phyloP scores from a whole-genome alignment of 176 grass and related monocot genomes.

The Canna indica region DNA sequence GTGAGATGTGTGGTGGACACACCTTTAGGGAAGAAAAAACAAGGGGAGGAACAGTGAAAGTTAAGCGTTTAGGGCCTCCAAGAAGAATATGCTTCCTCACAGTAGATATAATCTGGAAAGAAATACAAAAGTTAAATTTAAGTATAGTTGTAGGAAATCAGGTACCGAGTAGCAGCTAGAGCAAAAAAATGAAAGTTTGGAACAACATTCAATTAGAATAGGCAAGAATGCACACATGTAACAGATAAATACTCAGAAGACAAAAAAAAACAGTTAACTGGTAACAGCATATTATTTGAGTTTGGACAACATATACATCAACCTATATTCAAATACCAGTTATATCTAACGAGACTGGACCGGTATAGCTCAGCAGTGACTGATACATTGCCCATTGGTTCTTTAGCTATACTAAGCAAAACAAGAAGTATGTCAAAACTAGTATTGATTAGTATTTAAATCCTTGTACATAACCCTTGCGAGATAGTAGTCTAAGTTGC shows the following conservation, averaged over 20 bases:
- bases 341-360: too few species aligned
- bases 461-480: too few species aligned
- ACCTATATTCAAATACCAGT: not conserved
- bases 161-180: not conserved
- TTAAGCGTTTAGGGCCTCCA: conserved; percentile 81
- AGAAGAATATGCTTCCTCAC: conserved; percentile 96
- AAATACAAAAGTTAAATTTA: not conserved
- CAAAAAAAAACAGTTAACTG: too few species aligned
- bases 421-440: too few species aligned
- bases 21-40: conserved; percentile 91
- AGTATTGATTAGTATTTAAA: too few species aligned
- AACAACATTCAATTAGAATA: not conserved
- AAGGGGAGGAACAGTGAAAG: conserved; percentile 80
- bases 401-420: too few species aligned
- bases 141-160: not conserved
- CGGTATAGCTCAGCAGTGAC: too few species aligned
- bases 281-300: not conserved
- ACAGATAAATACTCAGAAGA: too few species aligned
- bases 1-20: conserved; percentile 5
- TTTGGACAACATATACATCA: not conserved
- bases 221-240: not conserved
- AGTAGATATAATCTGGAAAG: conserved; percentile 87
- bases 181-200: not conserved
- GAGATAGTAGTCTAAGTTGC: too few species aligned
- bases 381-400: too few species aligned